These are phyloP conservation scores for Schizophyllum commune DNA, from an alignment of 1,284 basidiomycete species.

Conservation along the genomic window DNA sequence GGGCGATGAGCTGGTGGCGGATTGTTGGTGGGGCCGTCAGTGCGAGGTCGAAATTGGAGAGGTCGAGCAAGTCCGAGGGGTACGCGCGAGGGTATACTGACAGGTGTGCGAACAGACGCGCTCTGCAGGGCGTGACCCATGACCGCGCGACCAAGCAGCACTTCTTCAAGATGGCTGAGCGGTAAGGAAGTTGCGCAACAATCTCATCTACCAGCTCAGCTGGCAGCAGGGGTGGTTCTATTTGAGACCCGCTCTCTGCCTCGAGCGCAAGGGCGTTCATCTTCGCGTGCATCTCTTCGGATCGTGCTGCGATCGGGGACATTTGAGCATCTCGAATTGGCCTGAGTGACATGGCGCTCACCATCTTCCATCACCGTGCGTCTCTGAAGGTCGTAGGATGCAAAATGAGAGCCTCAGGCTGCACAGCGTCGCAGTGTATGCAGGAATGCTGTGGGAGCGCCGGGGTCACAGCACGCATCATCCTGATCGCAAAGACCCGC, in stretches of 20 bases:
- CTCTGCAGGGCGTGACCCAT: not conserved
- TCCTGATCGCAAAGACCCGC: not conserved
- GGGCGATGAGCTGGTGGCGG: not conserved
- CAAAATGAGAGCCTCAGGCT: not conserved
- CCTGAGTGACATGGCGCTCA: not conserved
- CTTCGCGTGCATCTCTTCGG: not conserved
- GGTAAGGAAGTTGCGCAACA: not conserved
- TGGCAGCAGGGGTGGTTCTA: not conserved
- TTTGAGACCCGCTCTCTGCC: not conserved
- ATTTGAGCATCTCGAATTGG: too few relatives aligned
- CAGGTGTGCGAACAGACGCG: not conserved
- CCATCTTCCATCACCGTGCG: not conserved
- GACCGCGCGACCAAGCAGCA: not conserved
- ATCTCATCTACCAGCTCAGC: not conserved
- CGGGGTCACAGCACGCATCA: not conserved
- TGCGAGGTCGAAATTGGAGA: not conserved
- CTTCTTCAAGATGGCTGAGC: not conserved
- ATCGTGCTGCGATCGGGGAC: not conserved
- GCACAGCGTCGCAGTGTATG: not conserved
- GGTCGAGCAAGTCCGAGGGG: not conserved
- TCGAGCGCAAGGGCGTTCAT: not conserved
- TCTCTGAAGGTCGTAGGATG: not conserved
- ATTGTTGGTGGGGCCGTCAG: not conserved
- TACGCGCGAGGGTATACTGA: not conserved
- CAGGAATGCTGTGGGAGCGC: not conserved